A percentile compares a stretch with the other conserved stretches of the same genome.
Conservation (phyloP, 2,329 filamentous ascomycete genomes). For the Venturia oleaginea region DNA sequence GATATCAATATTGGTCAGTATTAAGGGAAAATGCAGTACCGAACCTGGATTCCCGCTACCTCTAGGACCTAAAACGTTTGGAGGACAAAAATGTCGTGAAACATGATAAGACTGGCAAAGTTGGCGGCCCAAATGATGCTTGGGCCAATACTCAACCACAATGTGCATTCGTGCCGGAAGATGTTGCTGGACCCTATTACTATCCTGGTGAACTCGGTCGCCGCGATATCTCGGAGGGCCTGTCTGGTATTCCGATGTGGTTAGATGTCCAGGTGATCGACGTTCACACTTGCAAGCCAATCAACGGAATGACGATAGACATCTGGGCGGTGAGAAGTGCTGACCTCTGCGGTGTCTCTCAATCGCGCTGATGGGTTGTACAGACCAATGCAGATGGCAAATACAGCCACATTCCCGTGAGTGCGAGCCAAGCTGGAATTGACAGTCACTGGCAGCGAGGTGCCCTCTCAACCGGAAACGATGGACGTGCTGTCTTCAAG, state of each 20-base stretch:
- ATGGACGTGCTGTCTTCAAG: slow-evolving; percentile 35
- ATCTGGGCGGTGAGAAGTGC: slow-evolving; percentile 36
- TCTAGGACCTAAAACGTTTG: not conserved
- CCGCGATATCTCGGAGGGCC: slow-evolving; percentile 37
- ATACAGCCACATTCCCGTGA: slow-evolving; percentile 38
- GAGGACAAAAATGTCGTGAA: not conserved
- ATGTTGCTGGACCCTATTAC: slow-evolving; percentile 38
- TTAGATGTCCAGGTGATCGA: slow-evolving; percentile 48
- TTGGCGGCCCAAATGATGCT: not conserved
- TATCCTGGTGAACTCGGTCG: slow-evolving; percentile 43
- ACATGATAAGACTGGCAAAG: not conserved
- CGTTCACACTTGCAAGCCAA: slow-evolving; percentile 43
- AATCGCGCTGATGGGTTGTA: not conserved
- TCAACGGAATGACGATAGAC: slow-evolving; percentile 41
- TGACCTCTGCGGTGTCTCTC: not conserved
- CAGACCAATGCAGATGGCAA: slow-evolving; percentile 31
- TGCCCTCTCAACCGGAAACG: slow-evolving; percentile 32
- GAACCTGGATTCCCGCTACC: not conserved
- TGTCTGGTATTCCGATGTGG: slow-evolving; percentile 40
- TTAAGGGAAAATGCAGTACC: not conserved
- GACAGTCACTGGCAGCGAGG: slow-evolving; percentile 32
- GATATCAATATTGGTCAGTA: not conserved
- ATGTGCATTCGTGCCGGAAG: slow-evolving; percentile 35
- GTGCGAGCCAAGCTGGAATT: slow-evolving; percentile 24
- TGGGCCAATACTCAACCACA: slow-evolving; percentile 30